Base-by-base conservation (phyloP, 257 asterid genomes). In the Nicotiana tabacum region DNA sequence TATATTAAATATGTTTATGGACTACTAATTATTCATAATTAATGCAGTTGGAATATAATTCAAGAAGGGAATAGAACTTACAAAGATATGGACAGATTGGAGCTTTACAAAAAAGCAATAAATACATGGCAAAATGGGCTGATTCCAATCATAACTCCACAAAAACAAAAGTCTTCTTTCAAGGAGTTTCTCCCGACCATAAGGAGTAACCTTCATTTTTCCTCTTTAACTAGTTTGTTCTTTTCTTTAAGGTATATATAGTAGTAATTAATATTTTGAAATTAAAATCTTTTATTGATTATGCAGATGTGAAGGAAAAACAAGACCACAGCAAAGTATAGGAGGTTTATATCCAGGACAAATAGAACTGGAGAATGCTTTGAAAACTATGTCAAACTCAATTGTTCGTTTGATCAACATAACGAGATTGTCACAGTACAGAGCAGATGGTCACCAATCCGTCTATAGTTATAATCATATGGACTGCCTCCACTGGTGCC, bases 131-230 rank as follows among this genome's bases (percentile, higher is more conserved):
- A 0, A 81, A 68, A 27, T 92, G 97, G 93, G 85, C 90, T 3
- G 94, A 92, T 67, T 55, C 87, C 1, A 83, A 87, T 72, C 83
- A 87, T 0, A 81, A 88, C 82, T 58, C 91, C 6, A 67, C 81
- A 9, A 89, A 87, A 77, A 83, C 85, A 39, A 88, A 58, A 72
- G 86, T 91, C 3, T 90, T 92, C 58, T 92, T 92, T 30, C 94
- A 91, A 30, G 94, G 93, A 3, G 87, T 92, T 81, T 91, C 97
- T 39, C 94, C 97, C 3, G 91, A 90, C 81, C 96, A 92, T 66
- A 84, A 87, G 84, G 77, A 81, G 92, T 89, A 83, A 84, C 87
- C 85, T 21, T 15, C 35, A 13, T 1, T 43, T 43, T 5, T 21
- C 8, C 48, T 15, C 48, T 15, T 13, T 66, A 27, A 27, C 68